These are phyloP conservation scores for Peronospora destructor DNA, from an alignment of 352 stramenopile species.

Conservation along the genomic window DNA sequence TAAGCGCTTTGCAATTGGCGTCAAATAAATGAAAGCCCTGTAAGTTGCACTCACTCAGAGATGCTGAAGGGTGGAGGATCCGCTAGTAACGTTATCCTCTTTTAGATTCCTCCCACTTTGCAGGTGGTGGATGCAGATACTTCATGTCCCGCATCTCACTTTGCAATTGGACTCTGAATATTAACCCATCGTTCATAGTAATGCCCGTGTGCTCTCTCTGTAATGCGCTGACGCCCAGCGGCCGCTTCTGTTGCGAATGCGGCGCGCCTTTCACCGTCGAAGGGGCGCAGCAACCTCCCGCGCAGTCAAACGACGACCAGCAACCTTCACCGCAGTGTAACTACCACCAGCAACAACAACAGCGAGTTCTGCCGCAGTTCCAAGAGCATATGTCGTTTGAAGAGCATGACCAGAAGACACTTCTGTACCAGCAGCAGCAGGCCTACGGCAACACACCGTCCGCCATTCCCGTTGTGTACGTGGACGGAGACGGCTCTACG, in stretches of 20 bases:
- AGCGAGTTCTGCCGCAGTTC: slow-evolving; percentile 17
- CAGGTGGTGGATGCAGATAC: too few species aligned
- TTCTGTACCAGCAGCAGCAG: slow-evolving; percentile 19
- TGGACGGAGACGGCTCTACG: slow-evolving; percentile 11
- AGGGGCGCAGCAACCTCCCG: not conserved
- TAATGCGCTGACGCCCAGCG: slow-evolving; percentile 14
- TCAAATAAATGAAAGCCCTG: slow-evolving; percentile 4
- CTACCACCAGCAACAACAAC: not conserved
- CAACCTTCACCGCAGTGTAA: not conserved
- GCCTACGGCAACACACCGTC: slow-evolving; percentile 5
- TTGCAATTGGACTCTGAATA: too few species aligned
- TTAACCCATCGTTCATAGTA: not conserved
- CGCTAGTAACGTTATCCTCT: too few species aligned
- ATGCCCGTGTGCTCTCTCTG: slow-evolving; percentile 16
- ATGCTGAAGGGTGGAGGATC: not conserved
- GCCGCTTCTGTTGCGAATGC: slow-evolving; percentile 34
- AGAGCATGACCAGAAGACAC: slow-evolving; percentile 24
- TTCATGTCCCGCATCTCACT: too few species aligned
- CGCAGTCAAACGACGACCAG: not conserved
- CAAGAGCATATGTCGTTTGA: slow-evolving; percentile 26
- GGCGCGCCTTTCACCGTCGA: slow-evolving; percentile 19
- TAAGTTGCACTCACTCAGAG: not conserved
- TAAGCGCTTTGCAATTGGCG: slow-evolving; percentile 22
- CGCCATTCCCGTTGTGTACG: slow-evolving; percentile 29
- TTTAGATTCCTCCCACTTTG: too few species aligned